Evolutionary conservation across 768 basidiomycete genomes (phyloP), one percentile per base, ranked within the genome.

Genomic region (Hortiboletus campestris): DNA sequence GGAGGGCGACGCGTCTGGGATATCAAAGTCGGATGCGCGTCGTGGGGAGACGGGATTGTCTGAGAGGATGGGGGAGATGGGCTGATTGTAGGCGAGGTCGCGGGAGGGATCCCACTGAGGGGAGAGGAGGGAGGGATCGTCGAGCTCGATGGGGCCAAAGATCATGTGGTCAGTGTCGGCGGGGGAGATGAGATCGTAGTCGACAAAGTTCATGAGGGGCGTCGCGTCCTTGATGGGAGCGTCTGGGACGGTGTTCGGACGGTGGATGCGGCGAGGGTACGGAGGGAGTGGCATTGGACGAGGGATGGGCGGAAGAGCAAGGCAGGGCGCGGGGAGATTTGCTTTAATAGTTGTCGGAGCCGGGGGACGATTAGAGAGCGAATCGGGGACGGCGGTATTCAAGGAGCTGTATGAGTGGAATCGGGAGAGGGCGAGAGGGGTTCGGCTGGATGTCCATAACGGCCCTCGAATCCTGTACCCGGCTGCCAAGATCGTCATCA

Each of bases 241-340:
- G 69, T 73, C 64, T 32, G 56, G 5, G 53, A 51, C 22, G 25
- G 59, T 0, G 6, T 46, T 10, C 41, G 46, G 67, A 29, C 66
- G 70, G 57, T 66, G 64, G 55, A 70, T 59, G 58, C 75, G 78
- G 55, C 68, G 71, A 55, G 70, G 67, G 51, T 77, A 62, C 35
- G 72, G 68, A 50, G 68, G 64, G 64, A 74, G 63, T 53, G 81
- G 74, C 82, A 83, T 81, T 56, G 64, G 51, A 61, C 49, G 56
- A 51, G 59, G 67, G 67, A 67, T 60, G 55, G 54, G 65, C 59
- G 60, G 66, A 66, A 60, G 68, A 57, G 64, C 53, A 46, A 32
- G 51, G 58, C 32, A 52, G 39, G 55, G 55, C 51, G 4, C 38
- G 17, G 56, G 58, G 59, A 53, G 44, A 55, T 17, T 57, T 50